These are phyloP conservation scores for Yamadazyma triangularis DNA, from an alignment of 1,139 yeast genomes.

Conservation along the genomic window DNA sequence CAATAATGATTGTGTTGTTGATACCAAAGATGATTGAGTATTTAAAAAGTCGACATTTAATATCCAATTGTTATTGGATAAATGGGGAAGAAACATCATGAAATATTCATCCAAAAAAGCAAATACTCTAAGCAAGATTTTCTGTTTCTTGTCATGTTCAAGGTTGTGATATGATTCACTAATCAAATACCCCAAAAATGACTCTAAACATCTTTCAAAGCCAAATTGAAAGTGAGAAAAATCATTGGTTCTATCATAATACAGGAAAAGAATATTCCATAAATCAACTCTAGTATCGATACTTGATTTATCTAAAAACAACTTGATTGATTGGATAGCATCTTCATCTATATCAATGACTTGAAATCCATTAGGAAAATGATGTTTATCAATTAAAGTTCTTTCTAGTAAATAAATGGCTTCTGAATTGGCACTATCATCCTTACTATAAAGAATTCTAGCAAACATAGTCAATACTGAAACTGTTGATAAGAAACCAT, in stretches of 20 bases:
- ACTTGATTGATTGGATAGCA: constrained; percentile 44
- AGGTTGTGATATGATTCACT: constrained; percentile 10
- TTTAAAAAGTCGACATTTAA: constrained; percentile 8
- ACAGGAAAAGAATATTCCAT: constrained; percentile 71
- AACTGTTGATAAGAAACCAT: constrained; percentile 61
- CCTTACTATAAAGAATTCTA: constrained; percentile 43
- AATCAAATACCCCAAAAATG: constrained; percentile 20
- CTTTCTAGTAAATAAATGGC: constrained; percentile 53
- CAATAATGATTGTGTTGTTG: constrained; percentile 10
- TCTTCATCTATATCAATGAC: constrained; percentile 12
- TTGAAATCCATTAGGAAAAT: constrained; percentile 1
- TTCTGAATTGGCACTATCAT: constrained; percentile 34
- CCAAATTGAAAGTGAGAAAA: constrained; percentile 46
- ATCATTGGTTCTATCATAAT: constrained; percentile 45
- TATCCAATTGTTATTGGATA: constrained; percentile 20
- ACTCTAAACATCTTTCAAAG: constrained; percentile 42
- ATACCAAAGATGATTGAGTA: neutral
- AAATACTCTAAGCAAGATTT: constrained; percentile 23
- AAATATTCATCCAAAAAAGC: constrained; percentile 31
- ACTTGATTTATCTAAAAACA: constrained; percentile 60
- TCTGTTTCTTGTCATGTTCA: constrained; percentile 11
- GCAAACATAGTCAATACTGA: constrained; percentile 67
- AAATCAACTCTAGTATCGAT: constrained; percentile 63
- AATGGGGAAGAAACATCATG: constrained; percentile 16
- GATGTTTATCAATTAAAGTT: constrained; percentile 30